Conservation (phyloP, 2,329 filamentous ascomycete species). For the Colletotrichum lupini region DNA sequence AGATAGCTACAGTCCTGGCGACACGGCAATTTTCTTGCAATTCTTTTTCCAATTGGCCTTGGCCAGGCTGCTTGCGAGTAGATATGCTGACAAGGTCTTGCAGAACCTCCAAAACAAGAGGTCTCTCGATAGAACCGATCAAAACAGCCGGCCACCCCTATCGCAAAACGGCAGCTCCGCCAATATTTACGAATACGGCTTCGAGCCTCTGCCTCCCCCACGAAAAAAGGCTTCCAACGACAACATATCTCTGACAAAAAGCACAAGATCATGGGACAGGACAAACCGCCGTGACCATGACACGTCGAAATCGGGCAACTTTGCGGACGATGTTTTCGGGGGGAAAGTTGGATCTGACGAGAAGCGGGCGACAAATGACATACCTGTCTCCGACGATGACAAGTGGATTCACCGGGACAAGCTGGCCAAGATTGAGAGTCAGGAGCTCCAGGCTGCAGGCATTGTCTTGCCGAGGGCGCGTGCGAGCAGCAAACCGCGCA, state of each 20-base stretch:
- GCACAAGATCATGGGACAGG: constrained; percentile 31
- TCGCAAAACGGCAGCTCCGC: constrained; percentile 39
- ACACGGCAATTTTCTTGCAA: neutral
- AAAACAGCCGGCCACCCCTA: constrained; percentile 30
- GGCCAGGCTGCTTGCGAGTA: neutral
- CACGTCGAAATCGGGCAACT: constrained; percentile 37
- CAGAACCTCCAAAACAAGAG: constrained; percentile 38
- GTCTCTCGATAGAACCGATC: constrained; percentile 27
- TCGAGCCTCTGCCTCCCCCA: constrained; percentile 38
- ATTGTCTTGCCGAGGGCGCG: constrained; percentile 69
- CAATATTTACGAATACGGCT: constrained; percentile 36
- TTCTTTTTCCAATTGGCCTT: neutral
- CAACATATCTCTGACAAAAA: constrained; percentile 40
- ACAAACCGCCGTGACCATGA: constrained; percentile 37
- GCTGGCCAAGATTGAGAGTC: constrained; percentile 82
- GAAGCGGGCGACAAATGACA: constrained; percentile 43
- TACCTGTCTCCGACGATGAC: constrained; percentile 54
- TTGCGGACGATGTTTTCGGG: constrained; percentile 41
- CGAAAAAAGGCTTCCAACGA: constrained; percentile 51
- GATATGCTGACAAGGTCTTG: constrained; percentile 9
- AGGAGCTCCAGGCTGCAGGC: constrained; percentile 83
- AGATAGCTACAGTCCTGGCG: constrained; percentile 34
- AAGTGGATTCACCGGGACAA: constrained; percentile 92
- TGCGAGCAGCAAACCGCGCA: constrained; percentile 60
- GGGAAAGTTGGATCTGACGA: constrained; percentile 36